Conservation (phyloP, 2,329 filamentous ascomycete species). For the Cladophialophora immunda region DNA sequence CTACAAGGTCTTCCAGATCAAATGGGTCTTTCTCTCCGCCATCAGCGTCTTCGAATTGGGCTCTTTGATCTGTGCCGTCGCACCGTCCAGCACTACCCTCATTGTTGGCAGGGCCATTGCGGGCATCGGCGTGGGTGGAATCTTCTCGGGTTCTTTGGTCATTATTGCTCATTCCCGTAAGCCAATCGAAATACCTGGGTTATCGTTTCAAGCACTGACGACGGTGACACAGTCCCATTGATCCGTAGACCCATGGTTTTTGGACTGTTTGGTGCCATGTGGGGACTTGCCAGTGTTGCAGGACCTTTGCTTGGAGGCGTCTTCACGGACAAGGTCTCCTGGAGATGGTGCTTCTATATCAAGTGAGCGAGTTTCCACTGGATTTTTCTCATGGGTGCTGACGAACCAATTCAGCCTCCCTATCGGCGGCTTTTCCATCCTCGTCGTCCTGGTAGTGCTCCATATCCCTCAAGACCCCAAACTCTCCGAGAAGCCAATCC, state of each 20-base stretch:
- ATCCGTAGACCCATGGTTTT: slow-evolving; percentile 40
- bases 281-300: slow-evolving; percentile 60
- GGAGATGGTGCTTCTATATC: slow-evolving; percentile 64
- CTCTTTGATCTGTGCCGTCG: slow-evolving; percentile 41
- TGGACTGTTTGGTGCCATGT: slow-evolving; percentile 62
- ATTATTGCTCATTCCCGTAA: slow-evolving; percentile 40
- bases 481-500: slow-evolving; percentile 26
- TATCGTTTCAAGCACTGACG: neutral
- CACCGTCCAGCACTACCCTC: slow-evolving; percentile 35
- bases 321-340: slow-evolving; percentile 54
- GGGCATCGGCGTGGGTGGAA: slow-evolving; percentile 40
- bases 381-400: neutral
- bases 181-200: neutral
- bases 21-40: slow-evolving; percentile 38
- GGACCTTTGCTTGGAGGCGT: slow-evolving; percentile 53
- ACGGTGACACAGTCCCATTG: slow-evolving; percentile 38
- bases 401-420: slow-evolving; percentile 51
- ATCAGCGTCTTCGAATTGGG: slow-evolving; percentile 40
- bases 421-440: slow-evolving; percentile 47
- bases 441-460: slow-evolving; percentile 44
- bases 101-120: slow-evolving; percentile 44
- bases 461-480: slow-evolving; percentile 44
- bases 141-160: slow-evolving; percentile 36
- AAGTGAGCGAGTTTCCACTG: slow-evolving; percentile 45
- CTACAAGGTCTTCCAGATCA: slow-evolving; percentile 41